Percentiles rank a stretch among this genome's conserved stretches.
These are phyloP conservation scores for Penicillium crystallinum DNA, from an alignment of 495 filamentous ascomycete genomes.

Conservation along the genomic window DNA sequence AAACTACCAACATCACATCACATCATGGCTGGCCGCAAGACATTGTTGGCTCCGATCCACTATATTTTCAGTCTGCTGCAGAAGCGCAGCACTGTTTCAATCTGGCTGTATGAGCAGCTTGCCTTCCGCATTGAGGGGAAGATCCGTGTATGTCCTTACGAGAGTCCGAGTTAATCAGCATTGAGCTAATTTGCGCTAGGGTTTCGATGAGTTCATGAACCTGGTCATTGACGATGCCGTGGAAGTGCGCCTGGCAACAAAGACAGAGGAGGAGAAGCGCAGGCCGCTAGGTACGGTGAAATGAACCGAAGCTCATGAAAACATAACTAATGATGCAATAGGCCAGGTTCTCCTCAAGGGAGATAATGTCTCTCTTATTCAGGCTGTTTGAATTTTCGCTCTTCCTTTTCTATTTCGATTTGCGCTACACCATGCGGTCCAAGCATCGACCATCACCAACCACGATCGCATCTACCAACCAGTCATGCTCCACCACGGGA, in stretches of 20 bases:
- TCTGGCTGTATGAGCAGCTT: constrained; percentile 97
- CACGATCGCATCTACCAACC: constrained; percentile 61
- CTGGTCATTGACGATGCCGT: constrained; percentile 92
- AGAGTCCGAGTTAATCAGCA: neutral
- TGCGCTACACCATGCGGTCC: constrained; percentile 26
- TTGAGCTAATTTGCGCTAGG: constrained; percentile 41
- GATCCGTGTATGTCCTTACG: constrained; percentile 60
- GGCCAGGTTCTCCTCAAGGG: constrained; percentile 96
- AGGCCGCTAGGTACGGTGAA: constrained; percentile 67
- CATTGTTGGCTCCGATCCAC: constrained; percentile 94
- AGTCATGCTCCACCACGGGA: constrained; percentile 63
- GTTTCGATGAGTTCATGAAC: constrained; percentile 99
- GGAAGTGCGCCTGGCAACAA: constrained; percentile 81
- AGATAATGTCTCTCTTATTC: constrained; percentile 94
- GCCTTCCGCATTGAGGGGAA: constrained; percentile 90
- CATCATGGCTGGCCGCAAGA: constrained; percentile 81
- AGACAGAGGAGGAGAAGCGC: constrained; percentile 73
- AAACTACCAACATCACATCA: constrained; percentile 5
- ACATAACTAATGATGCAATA: constrained; percentile 35
- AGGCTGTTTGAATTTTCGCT: constrained; percentile 50
- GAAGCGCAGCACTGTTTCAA: constrained; percentile 76
- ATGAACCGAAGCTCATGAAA: neutral
- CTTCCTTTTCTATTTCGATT: constrained; percentile 18
- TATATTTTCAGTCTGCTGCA: constrained; percentile 98
- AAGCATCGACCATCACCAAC: constrained; percentile 51